A percentile compares a stretch with the other conserved stretches of the same genome.
phyloP scores from a whole-genome alignment of 2,329 filamentous ascomycete genomes.

The Fusarium sp. region DNA sequence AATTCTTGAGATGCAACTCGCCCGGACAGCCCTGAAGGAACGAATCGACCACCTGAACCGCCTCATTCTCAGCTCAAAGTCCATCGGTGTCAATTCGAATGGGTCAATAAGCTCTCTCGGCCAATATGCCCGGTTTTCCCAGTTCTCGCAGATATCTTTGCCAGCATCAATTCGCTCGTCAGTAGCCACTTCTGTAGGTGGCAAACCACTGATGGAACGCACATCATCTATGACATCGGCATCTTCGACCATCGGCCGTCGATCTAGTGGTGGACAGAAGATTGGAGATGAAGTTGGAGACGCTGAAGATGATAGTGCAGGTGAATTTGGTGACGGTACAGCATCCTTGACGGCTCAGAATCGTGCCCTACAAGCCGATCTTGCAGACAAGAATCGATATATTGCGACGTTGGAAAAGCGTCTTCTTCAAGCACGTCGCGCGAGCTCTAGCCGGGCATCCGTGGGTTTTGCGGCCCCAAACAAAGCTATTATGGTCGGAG shows the following conservation, averaged over 20 bases:
- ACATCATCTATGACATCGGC: constrained; percentile 73
- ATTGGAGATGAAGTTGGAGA: constrained; percentile 58
- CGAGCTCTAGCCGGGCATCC: constrained; percentile 88
- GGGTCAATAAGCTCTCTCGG: constrained; percentile 75
- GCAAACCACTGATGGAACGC: constrained; percentile 64
- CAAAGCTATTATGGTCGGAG: constrained; percentile 74
- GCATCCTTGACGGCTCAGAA: constrained; percentile 87
- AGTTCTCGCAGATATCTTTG: constrained; percentile 66
- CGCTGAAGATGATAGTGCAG: constrained; percentile 72
- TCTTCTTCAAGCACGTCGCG: constrained; percentile 85
- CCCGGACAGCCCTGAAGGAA: constrained; percentile 93
- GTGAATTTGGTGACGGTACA: constrained; percentile 85
- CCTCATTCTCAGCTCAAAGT: constrained; percentile 94
- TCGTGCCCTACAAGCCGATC: constrained; percentile 89
- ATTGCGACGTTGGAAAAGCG: constrained; percentile 93
- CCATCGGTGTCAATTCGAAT: constrained; percentile 86
- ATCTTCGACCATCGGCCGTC: constrained; percentile 65
- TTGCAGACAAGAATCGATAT: constrained; percentile 96
- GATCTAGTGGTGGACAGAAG: constrained; percentile 55
- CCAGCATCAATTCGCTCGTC: constrained; percentile 72
- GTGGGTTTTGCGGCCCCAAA: constrained; percentile 70
- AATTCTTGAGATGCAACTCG: constrained; percentile 97
- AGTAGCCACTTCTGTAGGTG: constrained; percentile 67
- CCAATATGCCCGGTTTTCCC: constrained; percentile 68
- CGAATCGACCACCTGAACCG: constrained; percentile 96